Base-by-base conservation (phyloP, 129 eudicot genomes). In the Erigeron canadensis region DNA sequence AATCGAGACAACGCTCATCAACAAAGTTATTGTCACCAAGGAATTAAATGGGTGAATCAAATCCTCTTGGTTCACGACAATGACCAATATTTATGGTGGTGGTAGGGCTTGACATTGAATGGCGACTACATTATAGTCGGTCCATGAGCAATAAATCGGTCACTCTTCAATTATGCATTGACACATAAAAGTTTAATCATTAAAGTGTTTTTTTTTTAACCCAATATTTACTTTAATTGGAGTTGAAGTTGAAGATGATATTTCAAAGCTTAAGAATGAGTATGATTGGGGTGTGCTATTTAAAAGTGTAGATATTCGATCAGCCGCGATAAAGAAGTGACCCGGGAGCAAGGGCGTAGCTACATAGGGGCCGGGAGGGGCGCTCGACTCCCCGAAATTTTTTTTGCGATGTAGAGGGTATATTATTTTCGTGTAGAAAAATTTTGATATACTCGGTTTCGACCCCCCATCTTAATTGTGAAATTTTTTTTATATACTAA, bases 91-190 rank as follows among this genome's bases (percentile, higher is more conserved):
- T n/a, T n/a, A 77, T 68, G 10, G 83, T 81, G 17, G 88, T 88
- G 8, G 97, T 88, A 0, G 97, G 97, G 6, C 65, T 91, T 4
- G 95, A 91, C 66, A 71, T 79, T 0, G 92, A 88, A 41, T 91
- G 97, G 91, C 76, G 85, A 21, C 97, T 95, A 16, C 84, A 87
- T 53, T 43, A 6, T 0, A 40, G 60, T 18, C 44, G 75, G 1
- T 72, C n/a, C 17, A 84, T 82, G 88, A 84, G 82, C 82, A 88
- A 88, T 64, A 88, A 83, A 51, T 77, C 89, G 0, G 95, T 95
- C 15, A 89, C 91, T 0, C 64, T 92, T 0, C 96, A 86, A 70
- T 83, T 92, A 0, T 89, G 89, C 81, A 70, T 86, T 9, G 81
- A 77, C 78, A 41, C 62, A 12, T n/a, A 82, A 77, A 41, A 88